Base-by-base conservation (phyloP, 1,139 yeast genomes). In the Debaryomycetaceae sp. region DNA sequence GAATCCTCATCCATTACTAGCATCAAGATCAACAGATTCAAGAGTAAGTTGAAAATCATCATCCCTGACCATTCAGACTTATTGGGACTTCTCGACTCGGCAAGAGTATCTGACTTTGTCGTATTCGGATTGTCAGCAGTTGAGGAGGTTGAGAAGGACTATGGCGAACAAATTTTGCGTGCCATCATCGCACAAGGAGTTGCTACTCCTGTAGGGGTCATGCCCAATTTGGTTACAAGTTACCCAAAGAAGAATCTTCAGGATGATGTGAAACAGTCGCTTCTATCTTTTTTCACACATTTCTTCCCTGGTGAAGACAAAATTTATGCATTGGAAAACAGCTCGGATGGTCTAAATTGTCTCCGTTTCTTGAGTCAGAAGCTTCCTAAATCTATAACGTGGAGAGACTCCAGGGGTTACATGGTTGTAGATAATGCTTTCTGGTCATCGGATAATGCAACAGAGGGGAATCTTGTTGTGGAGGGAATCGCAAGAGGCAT, bases 351-450 rank as follows among this genome's bases (percentile, higher is more conserved):
- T 22, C 53, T 77, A 31, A 87, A 86, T 57, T 83, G 90, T 43
- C 72, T 87, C 36, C 79, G 99, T 60, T 72, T 76, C 3, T 58
- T 95, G 36, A 87, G 96, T 59, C 98, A 93, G 59, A 87, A 84
- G 63, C 80, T 83, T 57, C 99, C 99, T 27, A 85, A 84, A 60
- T 82, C 89, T 2, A 74, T 95, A 37, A 78, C 79, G 35, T 95
- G 99, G 99, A 83, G 99, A 68, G 98, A 93, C 55, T 70, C 83
- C 24, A 76, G 99, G 60, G 95, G 96, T 6, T 95, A 91, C 68
- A 45, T 93, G 50, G 76, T 93, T 17, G 95, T 96, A 1, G 96
- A 89, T 53, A 57, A 65, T 3, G 72, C 82, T 1, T 63, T 66
- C 34, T 84, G 80, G 74, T 63, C 68, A n/a, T 67, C 68, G 7